A percentile compares a stretch with the other conserved stretches of the same genome.
Conservation (phyloP, 352 stramenopile genomes). For the Globisporangium megalacanthum region DNA sequence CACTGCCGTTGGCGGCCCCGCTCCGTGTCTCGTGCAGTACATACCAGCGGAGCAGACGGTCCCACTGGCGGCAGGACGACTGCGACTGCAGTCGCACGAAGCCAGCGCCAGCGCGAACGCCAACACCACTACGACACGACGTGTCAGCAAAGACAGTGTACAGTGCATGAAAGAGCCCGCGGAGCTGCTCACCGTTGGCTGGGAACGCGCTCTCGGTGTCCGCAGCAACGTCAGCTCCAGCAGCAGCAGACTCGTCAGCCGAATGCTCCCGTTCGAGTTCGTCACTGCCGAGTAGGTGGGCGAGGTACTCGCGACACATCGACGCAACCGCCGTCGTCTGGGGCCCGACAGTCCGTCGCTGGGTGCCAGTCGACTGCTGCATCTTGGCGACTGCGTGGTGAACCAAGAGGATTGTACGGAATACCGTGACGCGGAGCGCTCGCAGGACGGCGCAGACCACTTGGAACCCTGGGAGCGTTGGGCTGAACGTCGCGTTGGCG, state of each 20-base stretch:
- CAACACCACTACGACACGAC: slow-evolving; percentile 1
- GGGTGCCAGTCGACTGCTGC: not conserved
- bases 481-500: not conserved
- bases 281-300: slow-evolving; percentile 5
- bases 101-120: not conserved
- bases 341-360: not conserved
- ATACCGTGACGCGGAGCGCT: not conserved
- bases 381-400: not conserved
- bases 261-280: slow-evolving; percentile 1
- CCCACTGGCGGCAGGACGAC: slow-evolving; percentile 8
- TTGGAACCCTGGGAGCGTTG: slow-evolving; percentile 18
- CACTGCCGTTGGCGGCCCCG: not conserved
- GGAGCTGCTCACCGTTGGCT: slow-evolving; percentile 10
- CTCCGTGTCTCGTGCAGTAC: not conserved
- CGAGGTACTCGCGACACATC: slow-evolving; percentile 9
- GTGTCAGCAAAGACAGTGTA: slow-evolving; percentile 12
- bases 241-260: not conserved
- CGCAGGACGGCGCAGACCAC: slow-evolving; percentile 8
- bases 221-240: not conserved
- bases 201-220: not conserved
- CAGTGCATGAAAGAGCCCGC: slow-evolving; percentile 10
- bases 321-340: not conserved
- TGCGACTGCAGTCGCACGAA: not conserved
- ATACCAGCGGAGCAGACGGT: slow-evolving; percentile 7
- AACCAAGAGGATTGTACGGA: slow-evolving; percentile 2